Evolutionary conservation across 176 grass and related monocot species (phyloP).

Genomic region (Aegilops speltoides): DNA sequence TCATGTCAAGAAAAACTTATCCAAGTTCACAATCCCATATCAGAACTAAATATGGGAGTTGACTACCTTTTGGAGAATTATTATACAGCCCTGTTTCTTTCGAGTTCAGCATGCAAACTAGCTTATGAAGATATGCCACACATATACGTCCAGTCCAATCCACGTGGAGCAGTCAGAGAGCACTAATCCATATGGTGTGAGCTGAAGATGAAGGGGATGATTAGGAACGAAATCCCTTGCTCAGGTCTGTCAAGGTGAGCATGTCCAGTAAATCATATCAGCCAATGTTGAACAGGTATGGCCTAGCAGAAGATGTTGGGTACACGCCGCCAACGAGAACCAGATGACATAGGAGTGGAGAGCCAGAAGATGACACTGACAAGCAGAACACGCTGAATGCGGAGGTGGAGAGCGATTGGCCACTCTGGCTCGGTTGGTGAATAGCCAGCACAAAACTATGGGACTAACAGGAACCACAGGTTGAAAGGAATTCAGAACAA

Average conservation of each 20-base stretch:
- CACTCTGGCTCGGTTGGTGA: not conserved
- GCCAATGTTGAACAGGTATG: not conserved
- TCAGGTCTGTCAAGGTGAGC: not conserved
- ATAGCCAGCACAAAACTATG: not conserved
- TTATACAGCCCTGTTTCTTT: not conserved
- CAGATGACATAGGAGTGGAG: not conserved
- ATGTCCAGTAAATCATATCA: not conserved
- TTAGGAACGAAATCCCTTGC: not conserved
- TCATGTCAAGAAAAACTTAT: not conserved
- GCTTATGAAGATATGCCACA: not conserved
- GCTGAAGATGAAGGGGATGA: not conserved
- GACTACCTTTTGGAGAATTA: not conserved
- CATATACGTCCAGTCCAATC: not conserved
- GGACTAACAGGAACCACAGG: not conserved
- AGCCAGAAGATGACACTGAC: not conserved
- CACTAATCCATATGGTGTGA: not conserved
- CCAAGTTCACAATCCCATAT: not conserved
- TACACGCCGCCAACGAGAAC: not conserved
- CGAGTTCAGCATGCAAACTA: not conserved
- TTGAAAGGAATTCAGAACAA: not conserved
- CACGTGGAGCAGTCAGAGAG: not conserved
- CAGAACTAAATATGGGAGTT: not conserved
- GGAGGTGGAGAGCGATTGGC: not conserved
- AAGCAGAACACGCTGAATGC: not conserved
- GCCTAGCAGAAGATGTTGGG: not conserved